A percentile compares a stretch with the other conserved stretches of the same genome.
These are phyloP conservation scores for Ammopiptanthus mongolicus DNA, from an alignment of 306 rosid species.

Conservation along the genomic window DNA sequence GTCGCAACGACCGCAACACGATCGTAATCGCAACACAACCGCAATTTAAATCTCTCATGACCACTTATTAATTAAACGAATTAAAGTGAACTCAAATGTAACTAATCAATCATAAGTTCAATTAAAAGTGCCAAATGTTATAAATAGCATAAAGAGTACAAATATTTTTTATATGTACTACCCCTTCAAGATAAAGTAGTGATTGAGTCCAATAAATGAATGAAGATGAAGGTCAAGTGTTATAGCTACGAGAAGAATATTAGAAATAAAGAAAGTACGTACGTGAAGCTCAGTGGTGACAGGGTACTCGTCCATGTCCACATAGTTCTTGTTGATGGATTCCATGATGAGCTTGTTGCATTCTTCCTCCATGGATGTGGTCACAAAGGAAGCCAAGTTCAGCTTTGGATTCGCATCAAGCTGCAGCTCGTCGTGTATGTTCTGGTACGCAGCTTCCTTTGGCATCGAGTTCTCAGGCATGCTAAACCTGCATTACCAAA, in stretches of 20 bases:
- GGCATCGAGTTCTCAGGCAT: conserved; percentile 53
- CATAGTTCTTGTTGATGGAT: conserved; percentile 75
- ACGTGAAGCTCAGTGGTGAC: conserved; percentile 75
- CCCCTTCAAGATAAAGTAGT: too few relatives aligned
- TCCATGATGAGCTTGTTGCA: conserved; percentile 69
- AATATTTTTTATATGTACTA: too few relatives aligned
- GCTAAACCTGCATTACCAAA: conserved; percentile 13
- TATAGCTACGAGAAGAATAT: background rate
- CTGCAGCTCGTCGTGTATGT: conserved; percentile 58
- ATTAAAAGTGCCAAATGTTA: background rate
- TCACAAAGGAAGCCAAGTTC: conserved; percentile 78
- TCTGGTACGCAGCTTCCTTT: conserved; percentile 51
- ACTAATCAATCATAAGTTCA: background rate
- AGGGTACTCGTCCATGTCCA: conserved; percentile 74
- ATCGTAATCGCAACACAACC: too few relatives aligned
- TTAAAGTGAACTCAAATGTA: background rate
- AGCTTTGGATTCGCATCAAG: conserved; percentile 61
- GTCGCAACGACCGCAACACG: too few relatives aligned
- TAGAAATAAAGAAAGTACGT: conserved; percentile 15
- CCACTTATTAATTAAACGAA: background rate
- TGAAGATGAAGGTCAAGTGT: background rate
- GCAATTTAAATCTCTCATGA: too few relatives aligned
- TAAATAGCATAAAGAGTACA: background rate
- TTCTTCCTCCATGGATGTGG: conserved; percentile 83
- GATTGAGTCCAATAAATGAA: too few relatives aligned